These are phyloP conservation scores for Karstenula rhodostoma DNA, from an alignment of 2,329 filamentous ascomycete species.

Conservation along the genomic window DNA sequence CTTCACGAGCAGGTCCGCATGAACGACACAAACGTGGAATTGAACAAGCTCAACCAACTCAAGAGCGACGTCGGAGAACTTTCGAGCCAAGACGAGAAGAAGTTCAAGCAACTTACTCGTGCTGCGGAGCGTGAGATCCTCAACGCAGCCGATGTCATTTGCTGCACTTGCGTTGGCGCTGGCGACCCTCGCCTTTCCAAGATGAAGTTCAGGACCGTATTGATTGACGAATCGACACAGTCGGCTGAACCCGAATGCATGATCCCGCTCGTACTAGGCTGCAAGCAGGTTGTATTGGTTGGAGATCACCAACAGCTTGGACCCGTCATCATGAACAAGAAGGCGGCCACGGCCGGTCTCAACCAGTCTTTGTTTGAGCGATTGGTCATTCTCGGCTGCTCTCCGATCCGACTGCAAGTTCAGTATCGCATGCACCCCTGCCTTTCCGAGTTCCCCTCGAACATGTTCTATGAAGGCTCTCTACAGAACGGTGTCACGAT, in stretches of 20 bases:
- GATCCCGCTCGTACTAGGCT: constrained; percentile 95
- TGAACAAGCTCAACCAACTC: constrained; percentile 90
- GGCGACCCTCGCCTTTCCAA: constrained; percentile 94
- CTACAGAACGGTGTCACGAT: constrained; percentile 96
- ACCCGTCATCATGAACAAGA: constrained; percentile 99
- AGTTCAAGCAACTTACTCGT: constrained; percentile 94
- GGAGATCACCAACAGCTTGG: constrained; percentile 98
- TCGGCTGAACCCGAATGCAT: constrained; percentile 98
- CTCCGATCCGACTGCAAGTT: constrained; percentile 91
- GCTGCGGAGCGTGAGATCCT: constrained; percentile 94
- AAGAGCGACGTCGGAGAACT: constrained; percentile 92
- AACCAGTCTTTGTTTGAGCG: constrained; percentile 99
- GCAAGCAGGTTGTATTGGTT: constrained; percentile 98
- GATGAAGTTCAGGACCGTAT: constrained; percentile 96
- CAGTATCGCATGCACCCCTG: constrained; percentile 99
- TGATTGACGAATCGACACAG: constrained; percentile 98
- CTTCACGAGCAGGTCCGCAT: constrained; percentile 97
- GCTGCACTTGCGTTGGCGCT: constrained; percentile 97
- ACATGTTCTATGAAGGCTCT: constrained; percentile 99
- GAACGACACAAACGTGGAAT: constrained; percentile 94
- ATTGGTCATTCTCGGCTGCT: constrained; percentile 87
- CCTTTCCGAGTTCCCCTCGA: constrained; percentile 94
- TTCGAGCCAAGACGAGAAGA: constrained; percentile 96
- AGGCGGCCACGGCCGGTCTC: constrained; percentile 94
- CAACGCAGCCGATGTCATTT: constrained; percentile 95